Conservation (phyloP, 208 protist species). For the Tritrichomonas foetus region DNA sequence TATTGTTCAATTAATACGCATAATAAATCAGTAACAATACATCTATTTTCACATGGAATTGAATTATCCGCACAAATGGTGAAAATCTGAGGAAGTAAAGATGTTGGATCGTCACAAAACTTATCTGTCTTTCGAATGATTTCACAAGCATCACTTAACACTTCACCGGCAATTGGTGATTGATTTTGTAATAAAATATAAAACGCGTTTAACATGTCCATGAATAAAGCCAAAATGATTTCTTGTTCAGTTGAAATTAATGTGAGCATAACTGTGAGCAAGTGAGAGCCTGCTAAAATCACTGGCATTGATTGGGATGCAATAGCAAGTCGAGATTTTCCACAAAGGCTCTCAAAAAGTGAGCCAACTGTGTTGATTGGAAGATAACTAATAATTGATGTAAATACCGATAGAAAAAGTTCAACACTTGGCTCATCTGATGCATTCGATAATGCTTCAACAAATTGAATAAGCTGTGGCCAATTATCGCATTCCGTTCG, state of each 20-base stretch:
- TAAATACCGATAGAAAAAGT: neutral
- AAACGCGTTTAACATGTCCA: neutral
- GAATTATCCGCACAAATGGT: neutral
- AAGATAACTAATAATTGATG: neutral
- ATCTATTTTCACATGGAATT: neutral
- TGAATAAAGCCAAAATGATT: neutral
- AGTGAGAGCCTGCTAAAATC: neutral
- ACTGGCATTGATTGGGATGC: neutral
- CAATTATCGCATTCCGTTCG: neutral
- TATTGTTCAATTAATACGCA: neutral
- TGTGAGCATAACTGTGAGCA: neutral
- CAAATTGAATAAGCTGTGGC: neutral
- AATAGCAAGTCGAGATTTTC: neutral
- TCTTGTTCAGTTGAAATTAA: neutral
- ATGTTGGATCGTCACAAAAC: neutral
- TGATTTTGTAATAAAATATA: neutral
- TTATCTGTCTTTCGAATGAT: neutral
- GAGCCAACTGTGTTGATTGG: neutral
- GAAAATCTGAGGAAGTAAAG: neutral
- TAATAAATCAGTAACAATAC: neutral
- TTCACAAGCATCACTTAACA: neutral
- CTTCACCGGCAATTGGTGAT: neutral
- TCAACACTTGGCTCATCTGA: neutral
- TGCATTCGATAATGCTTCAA: neutral
- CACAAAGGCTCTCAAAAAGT: neutral